phyloP scores from a whole-genome alignment of 768 basidiomycete species.

The Clitopilus hobsonii region DNA sequence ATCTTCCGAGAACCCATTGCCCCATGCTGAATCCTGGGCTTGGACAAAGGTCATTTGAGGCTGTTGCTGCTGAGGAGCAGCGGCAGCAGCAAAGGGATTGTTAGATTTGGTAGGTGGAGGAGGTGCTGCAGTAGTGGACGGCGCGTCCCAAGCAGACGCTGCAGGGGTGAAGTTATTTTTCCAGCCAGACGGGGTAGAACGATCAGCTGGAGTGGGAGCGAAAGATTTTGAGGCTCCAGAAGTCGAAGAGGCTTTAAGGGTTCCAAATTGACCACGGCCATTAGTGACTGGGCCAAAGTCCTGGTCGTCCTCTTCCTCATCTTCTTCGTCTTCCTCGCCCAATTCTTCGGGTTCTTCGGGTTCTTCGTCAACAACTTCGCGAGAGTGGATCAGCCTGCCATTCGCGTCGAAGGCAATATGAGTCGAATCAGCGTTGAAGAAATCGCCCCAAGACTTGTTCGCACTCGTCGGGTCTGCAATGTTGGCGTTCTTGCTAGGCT shows the following conservation, averaged over 20 bases:
- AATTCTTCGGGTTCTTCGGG: not conserved
- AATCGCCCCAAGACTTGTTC: slow-evolving; percentile 8
- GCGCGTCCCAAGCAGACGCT: slow-evolving; percentile 2
- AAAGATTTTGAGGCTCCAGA: not conserved
- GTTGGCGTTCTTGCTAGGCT: slow-evolving; percentile 8
- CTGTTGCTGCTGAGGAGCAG: too few species aligned
- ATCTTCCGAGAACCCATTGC: slow-evolving; percentile 2
- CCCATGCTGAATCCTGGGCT: not conserved
- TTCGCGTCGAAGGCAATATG: slow-evolving; percentile 9
- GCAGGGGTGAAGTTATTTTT: slow-evolving; percentile 10
- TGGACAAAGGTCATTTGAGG: slow-evolving; percentile 1
- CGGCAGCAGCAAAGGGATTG: slow-evolving; percentile 1
- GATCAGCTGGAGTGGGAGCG: not conserved
- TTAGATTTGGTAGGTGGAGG: not conserved
- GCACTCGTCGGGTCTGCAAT: slow-evolving; percentile 1
- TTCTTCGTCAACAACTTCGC: not conserved
- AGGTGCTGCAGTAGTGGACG: slow-evolving; percentile 3
- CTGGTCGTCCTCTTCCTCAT: not conserved
- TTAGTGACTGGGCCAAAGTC: not conserved
- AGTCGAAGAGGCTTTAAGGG: not conserved
- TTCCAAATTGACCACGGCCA: not conserved
- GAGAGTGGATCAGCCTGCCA: not conserved
- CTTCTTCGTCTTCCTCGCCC: not conserved
- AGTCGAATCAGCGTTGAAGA: slow-evolving; percentile 8
- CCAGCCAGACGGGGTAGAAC: slow-evolving; percentile 12